These are phyloP conservation scores for Paragyromitra xinjiangensis DNA, from an alignment of 495 filamentous ascomycete species.

Conservation along the genomic window DNA sequence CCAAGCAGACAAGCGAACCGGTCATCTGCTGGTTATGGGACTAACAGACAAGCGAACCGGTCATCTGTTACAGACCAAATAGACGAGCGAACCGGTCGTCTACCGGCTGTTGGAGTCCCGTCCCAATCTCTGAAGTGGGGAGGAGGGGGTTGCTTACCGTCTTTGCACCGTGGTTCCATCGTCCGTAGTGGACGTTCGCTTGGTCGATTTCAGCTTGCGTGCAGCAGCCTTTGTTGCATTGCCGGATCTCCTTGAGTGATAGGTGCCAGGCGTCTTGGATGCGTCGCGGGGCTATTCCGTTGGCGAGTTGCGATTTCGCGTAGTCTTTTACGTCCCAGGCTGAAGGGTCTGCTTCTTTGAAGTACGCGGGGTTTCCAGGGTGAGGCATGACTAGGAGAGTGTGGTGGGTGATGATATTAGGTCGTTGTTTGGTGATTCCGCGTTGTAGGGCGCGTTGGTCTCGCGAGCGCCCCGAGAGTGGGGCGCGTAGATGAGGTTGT, in stretches of 20 bases:
- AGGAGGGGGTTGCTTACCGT: constrained; percentile 13
- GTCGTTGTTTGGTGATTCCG: neutral
- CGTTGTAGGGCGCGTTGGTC: neutral
- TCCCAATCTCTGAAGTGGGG: neutral
- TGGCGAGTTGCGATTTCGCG: constrained; percentile 30
- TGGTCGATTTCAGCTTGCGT: constrained; percentile 39
- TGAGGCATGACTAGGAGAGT: constrained; percentile 22
- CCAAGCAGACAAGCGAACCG: constrained; percentile 31
- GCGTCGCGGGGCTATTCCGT: constrained; percentile 20
- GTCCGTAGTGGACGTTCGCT: constrained; percentile 35
- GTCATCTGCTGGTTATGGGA: constrained; percentile 18
- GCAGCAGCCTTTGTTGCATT: constrained; percentile 34
- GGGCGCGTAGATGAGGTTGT: neutral
- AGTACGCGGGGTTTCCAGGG: constrained; percentile 35
- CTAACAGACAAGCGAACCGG: constrained; percentile 40
- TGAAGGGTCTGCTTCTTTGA: constrained; percentile 26
- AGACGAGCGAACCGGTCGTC: constrained; percentile 26
- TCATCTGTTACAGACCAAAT: constrained; percentile 30
- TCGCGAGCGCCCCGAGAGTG: neutral
- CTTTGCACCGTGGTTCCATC: constrained; percentile 32
- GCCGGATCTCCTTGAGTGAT: constrained; percentile 24
- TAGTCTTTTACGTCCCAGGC: constrained; percentile 35
- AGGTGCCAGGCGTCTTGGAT: constrained; percentile 33
- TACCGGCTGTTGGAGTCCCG: constrained; percentile 14
- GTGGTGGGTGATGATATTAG: neutral